These are phyloP conservation scores for Plantago major DNA, from an alignment of 257 asterid genomes.

Conservation along the genomic window DNA sequence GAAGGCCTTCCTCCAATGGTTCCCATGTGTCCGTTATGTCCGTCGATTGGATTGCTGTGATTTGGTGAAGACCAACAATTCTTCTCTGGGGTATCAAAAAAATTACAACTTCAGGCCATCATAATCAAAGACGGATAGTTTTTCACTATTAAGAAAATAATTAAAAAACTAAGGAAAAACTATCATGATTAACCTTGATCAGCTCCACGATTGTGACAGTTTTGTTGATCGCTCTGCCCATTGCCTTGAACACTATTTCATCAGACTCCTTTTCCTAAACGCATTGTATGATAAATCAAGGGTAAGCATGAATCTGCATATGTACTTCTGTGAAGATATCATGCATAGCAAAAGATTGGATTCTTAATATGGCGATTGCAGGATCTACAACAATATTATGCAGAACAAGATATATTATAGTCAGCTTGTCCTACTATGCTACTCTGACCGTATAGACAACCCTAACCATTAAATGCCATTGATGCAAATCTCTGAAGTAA, in stretches of 20 bases:
- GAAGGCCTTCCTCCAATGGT: constrained; percentile 98
- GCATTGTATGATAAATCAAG: neutral
- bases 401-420: neutral
- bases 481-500: too few relatives aligned
- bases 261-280: constrained; percentile 60
- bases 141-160: neutral
- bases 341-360: neutral
- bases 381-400: neutral
- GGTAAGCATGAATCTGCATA: neutral
- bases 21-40: constrained; percentile 96
- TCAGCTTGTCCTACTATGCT: neutral
- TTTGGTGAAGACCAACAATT: constrained; percentile 85
- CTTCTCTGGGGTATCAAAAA: constrained; percentile 38
- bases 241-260: constrained; percentile 61
- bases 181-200: constrained; percentile 42
- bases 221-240: constrained; percentile 78
- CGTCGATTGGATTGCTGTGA: constrained; percentile 76
- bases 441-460: too few relatives aligned
- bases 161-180: neutral
- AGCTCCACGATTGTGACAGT: constrained; percentile 62
- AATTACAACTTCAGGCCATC: constrained; percentile 9
- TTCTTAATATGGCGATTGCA: neutral
- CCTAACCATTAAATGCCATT: too few relatives aligned
- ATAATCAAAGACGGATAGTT: constrained; percentile 4
- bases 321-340: neutral